Base-by-base conservation (phyloP, 1,284 basidiomycete genomes). In the Phlebopus sp. region DNA sequence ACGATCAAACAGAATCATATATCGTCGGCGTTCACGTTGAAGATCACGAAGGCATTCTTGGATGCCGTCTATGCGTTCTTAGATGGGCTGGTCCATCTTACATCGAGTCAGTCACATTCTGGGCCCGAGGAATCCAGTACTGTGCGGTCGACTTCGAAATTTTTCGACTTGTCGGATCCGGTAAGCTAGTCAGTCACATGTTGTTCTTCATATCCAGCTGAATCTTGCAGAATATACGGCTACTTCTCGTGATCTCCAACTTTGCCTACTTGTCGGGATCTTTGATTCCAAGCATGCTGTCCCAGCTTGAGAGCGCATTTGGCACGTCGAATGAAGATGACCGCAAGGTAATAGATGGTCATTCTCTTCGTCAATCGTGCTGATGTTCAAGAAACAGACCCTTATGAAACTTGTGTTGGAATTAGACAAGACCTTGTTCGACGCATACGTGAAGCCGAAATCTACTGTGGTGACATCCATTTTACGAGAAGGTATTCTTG, bases 161-260 rank as follows among this genome's bases (percentile, higher is more conserved):
- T 54, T 3, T 63, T 56, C 2, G 82, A 90, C 59, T 66, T 87
- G 37, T 73, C 71, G 32, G 75, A 88, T 57, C 68, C 74, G 18
- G 86, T 90, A 60, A 51, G 84, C 72, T 23, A 6, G 18, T 35
- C 9, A 44, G 25, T 15, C 47, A 14, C 2, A n/a, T 6, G 5
- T 10, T 35, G 25, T 46, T 52, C 41, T 42, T 10, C 14, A 37
- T 39, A 21, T 50, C 44, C 45, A 46, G 51, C 45, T 38, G 15
- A 23, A 41, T 39, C 41, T 49, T 49, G 23, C 54, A 95, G 91
- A 91, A 97, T 62, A 89, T 81, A 15, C 84, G 96, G 37, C 76
- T 97, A 41, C 75, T 99, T 18, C 73, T 98, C 32, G 92, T 96
- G 34, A 78, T 98, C 17, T 92, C 92, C 9, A 97, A 98, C 65